A percentile compares a stretch with the other conserved stretches of the same genome.
phyloP scores from a whole-genome alignment of 1,284 basidiomycete genomes.

The Trichosporon asahii region DNA sequence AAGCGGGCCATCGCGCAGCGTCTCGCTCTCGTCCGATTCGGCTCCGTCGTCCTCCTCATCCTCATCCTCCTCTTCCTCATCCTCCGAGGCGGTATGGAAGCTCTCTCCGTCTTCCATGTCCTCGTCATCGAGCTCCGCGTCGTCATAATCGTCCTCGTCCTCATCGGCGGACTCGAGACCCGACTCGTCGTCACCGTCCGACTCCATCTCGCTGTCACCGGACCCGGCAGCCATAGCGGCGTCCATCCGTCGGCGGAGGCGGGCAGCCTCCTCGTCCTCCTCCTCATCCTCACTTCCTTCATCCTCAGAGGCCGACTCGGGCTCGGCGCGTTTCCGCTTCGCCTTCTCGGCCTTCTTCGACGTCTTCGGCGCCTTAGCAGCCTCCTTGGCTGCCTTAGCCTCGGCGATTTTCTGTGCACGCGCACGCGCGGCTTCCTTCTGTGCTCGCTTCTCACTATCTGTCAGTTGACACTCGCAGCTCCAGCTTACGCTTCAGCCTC shows the following conservation, averaged over 20 bases:
- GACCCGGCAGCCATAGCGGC: constrained; percentile 24
- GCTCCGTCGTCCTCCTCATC: constrained; percentile 27
- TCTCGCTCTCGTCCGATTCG: constrained; percentile 39
- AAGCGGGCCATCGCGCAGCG: constrained; percentile 29
- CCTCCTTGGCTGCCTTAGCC: constrained; percentile 23
- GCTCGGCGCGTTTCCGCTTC: constrained; percentile 15
- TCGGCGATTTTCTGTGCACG: constrained; percentile 29
- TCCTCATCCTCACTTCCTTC: constrained; percentile 25
- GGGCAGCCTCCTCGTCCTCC: constrained; percentile 24
- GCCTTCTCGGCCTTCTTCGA: constrained; percentile 13
- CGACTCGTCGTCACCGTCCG: constrained; percentile 34
- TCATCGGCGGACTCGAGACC: constrained; percentile 31
- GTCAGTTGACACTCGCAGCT: constrained; percentile 8
- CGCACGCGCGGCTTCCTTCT: constrained; percentile 23
- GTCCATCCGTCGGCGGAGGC: constrained; percentile 28
- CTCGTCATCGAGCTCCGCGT: constrained; percentile 9
- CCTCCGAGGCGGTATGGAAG: constrained; percentile 27
- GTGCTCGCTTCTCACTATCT: constrained; percentile 8
- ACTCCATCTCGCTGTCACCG: constrained; percentile 30
- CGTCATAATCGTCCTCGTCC: constrained; percentile 28
- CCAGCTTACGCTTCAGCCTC: constrained; percentile 29
- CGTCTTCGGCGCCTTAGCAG: constrained; percentile 9
- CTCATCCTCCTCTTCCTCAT: constrained; percentile 19
- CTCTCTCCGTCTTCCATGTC: constrained; percentile 20
- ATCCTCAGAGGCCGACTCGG: constrained; percentile 19